phyloP scores from a whole-genome alignment of 2,329 filamentous ascomycete genomes.

The Emmonsiellopsis sp. region DNA sequence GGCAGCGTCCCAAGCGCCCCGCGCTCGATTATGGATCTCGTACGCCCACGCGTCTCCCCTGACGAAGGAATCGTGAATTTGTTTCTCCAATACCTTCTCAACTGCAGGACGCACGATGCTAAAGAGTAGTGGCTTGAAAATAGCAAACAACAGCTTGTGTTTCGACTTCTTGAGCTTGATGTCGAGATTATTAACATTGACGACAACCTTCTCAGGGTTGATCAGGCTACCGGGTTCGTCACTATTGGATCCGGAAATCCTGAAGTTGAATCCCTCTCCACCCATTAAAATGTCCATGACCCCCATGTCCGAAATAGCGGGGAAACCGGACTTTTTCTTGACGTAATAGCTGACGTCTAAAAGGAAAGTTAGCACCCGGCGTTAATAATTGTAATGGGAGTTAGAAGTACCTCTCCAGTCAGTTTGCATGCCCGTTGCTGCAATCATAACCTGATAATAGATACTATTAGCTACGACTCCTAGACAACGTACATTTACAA shows the following conservation, averaged over 20 bases:
- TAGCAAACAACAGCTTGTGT: slow-evolving; percentile 79
- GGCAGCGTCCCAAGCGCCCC: slow-evolving; percentile 59
- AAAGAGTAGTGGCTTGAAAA: slow-evolving; percentile 82
- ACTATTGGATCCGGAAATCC: slow-evolving; percentile 75
- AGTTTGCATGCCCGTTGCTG: slow-evolving; percentile 83
- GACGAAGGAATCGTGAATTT: slow-evolving; percentile 73
- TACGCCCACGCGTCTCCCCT: slow-evolving; percentile 65
- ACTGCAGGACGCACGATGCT: slow-evolving; percentile 75
- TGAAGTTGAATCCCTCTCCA: slow-evolving; percentile 83
- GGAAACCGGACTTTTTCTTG: slow-evolving; percentile 91
- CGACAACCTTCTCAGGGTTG: slow-evolving; percentile 83
- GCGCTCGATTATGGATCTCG: slow-evolving; percentile 73
- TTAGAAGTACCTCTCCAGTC: slow-evolving; percentile 53
- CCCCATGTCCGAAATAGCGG: slow-evolving; percentile 75
- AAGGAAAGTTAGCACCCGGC: slow-evolving; percentile 4
- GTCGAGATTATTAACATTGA: slow-evolving; percentile 70
- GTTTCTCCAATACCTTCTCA: slow-evolving; percentile 80
- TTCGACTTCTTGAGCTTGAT: slow-evolving; percentile 92
- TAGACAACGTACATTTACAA: not conserved
- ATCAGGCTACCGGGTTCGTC: slow-evolving; percentile 73
- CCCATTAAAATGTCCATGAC: slow-evolving; percentile 81
- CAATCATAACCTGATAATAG: slow-evolving; percentile 54
- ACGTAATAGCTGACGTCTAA: slow-evolving; percentile 85
- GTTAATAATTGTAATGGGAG: not conserved
- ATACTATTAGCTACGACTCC: not conserved